These are phyloP conservation scores for Podospora anserina DNA, from an alignment of 495 filamentous ascomycete species.

Conservation along the genomic window DNA sequence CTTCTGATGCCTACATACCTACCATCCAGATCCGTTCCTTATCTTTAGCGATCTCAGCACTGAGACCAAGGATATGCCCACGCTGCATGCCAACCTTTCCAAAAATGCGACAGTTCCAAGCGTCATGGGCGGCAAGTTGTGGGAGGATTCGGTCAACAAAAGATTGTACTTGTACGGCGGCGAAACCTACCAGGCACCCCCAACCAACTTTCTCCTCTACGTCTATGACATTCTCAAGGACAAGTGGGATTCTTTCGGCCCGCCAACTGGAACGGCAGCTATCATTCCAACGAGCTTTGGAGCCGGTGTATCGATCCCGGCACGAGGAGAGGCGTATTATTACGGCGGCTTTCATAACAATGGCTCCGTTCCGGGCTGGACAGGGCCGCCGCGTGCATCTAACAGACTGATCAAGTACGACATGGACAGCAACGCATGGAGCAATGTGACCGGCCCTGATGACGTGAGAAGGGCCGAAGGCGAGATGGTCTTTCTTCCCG, in stretches of 20 bases:
- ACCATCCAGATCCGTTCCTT: conserved; percentile 39
- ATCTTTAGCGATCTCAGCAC: conserved; percentile 47
- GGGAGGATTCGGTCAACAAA: conserved; percentile 53
- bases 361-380: conserved; percentile 44
- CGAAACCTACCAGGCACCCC: conserved; percentile 35
- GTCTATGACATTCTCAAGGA: conserved; percentile 46
- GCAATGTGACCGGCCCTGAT: conserved; percentile 22
- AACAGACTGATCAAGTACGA: conserved; percentile 23
- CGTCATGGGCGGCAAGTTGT: conserved; percentile 45
- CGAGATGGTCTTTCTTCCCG: conserved; percentile 25
- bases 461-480: conserved; percentile 21
- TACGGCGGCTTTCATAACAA: conserved; percentile 51
- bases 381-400: conserved; percentile 17
- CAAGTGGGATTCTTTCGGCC: conserved; percentile 40
- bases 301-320: conserved; percentile 24
- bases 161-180: conserved; percentile 52
- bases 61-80: conserved; percentile 42
- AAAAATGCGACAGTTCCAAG: conserved; percentile 47
- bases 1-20: neutral
- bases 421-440: conserved; percentile 24
- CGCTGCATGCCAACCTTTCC: conserved; percentile 43
- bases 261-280: conserved; percentile 21
- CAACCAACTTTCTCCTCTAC: conserved; percentile 35
- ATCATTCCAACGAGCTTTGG: conserved; percentile 24
- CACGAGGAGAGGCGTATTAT: conserved; percentile 30